phyloP scores from a whole-genome alignment of 306 rosid species.

The Luffa aegyptiaca region DNA sequence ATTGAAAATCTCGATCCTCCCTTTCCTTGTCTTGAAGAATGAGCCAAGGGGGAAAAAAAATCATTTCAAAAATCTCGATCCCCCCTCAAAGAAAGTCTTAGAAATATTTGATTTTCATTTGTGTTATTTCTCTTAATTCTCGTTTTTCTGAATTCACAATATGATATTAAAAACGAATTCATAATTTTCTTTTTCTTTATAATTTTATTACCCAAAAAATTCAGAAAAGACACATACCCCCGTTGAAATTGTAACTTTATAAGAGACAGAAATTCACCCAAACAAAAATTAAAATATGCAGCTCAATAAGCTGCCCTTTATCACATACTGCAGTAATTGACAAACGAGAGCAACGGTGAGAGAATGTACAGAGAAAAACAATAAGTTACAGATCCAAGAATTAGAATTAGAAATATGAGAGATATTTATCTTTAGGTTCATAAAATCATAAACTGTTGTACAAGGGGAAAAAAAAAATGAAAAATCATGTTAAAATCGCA shows the following conservation, averaged over 20 bases:
- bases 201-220: no score
- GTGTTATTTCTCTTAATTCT: background rate
- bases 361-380: background rate
- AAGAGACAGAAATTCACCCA: background rate
- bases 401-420: slow-evolving; percentile 6
- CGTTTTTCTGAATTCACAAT: no score
- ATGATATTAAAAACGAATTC: no score
- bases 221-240: no score
- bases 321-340: background rate
- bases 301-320: background rate
- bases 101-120: no score
- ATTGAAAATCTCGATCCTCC: no score
- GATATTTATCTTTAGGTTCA: slow-evolving; percentile 6
- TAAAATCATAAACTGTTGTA: slow-evolving; percentile 8
- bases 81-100: no score
- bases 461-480: background rate
- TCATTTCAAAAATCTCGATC: no score
- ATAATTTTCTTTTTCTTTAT: no score
- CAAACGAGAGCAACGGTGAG: background rate
- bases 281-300: background rate
- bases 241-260: background rate
- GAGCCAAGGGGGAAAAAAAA: no score
- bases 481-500: slow-evolving; percentile 5
- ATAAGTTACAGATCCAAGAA: background rate
- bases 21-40: no score